Conservation (phyloP, 2,329 filamentous ascomycete genomes). For the Phyllosticta citriasiana region DNA sequence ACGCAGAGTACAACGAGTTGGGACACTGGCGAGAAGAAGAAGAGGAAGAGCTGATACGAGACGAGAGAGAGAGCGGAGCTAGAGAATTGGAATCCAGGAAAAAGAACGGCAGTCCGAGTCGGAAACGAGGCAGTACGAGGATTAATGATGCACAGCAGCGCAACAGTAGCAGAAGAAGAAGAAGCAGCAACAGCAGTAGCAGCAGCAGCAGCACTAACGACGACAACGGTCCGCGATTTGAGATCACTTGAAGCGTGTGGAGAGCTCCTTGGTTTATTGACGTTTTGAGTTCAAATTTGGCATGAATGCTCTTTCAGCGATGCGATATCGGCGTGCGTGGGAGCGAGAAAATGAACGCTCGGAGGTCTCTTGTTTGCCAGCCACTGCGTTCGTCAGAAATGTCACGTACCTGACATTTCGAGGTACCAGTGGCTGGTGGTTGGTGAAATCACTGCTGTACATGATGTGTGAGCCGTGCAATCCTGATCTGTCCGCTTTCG, state of each 20-base stretch:
- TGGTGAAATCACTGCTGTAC: too few species aligned
- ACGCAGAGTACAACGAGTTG: slow-evolving; percentile 17
- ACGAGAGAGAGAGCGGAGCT: slow-evolving; percentile 3
- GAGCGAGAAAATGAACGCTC: not conserved
- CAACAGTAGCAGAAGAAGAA: too few species aligned
- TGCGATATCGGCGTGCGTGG: not conserved
- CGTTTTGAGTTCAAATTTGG: not conserved
- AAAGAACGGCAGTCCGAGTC: not conserved
- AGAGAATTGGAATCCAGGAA: not conserved
- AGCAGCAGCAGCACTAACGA: not conserved
- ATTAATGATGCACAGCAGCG: not conserved
- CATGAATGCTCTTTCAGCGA: not conserved
- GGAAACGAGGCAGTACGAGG: not conserved
- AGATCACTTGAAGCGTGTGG: slow-evolving; percentile 1
- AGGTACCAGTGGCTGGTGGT: too few species aligned
- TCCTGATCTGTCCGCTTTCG: not conserved
- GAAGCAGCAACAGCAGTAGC: not conserved
- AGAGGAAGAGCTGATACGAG: slow-evolving; percentile 12
- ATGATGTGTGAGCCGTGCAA: too few species aligned
- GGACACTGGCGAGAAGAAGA: slow-evolving; percentile 9
- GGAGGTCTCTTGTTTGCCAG: not conserved
- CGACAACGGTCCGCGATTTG: slow-evolving; percentile 1
- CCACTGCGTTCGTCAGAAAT: not conserved
- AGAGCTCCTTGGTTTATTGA: not conserved
- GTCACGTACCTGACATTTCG: not conserved